These are phyloP conservation scores for Lentinula novae-zelandiae DNA, from an alignment of 1,284 basidiomycete species.

Conservation along the genomic window DNA sequence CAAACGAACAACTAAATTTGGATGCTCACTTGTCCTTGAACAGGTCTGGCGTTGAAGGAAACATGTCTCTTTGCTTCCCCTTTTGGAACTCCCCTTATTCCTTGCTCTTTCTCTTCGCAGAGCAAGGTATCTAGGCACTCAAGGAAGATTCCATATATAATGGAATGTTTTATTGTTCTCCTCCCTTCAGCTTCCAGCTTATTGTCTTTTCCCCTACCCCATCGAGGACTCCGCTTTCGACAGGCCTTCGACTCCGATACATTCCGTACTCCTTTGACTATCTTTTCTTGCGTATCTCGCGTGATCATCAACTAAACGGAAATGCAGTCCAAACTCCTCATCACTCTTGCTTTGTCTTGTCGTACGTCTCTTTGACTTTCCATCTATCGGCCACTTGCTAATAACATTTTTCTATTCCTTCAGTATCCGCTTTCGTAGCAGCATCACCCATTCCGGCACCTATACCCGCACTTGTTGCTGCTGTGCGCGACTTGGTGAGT, in stretches of 20 bases:
- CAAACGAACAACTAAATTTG: slow-evolving; percentile 2
- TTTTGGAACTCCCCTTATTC: slow-evolving; percentile 10
- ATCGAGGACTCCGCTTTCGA: not conserved
- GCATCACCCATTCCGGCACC: slow-evolving; percentile 4
- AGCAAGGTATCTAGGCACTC: not conserved
- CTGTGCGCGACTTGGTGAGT: not conserved
- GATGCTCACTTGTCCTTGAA: not conserved
- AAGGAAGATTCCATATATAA: slow-evolving; percentile 5
- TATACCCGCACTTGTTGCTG: not conserved
- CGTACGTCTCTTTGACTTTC: not conserved
- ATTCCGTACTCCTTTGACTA: not conserved
- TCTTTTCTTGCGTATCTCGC: not conserved
- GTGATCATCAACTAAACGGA: not conserved
- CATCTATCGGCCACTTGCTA: not conserved
- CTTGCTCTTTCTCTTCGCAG: not conserved
- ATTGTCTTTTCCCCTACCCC: slow-evolving; percentile 6
- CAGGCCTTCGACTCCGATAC: not conserved
- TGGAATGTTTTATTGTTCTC: slow-evolving; percentile 5
- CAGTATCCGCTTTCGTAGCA: slow-evolving; percentile 10
- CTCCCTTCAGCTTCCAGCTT: not conserved
- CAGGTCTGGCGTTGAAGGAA: not conserved
- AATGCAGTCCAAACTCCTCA: slow-evolving; percentile 10
- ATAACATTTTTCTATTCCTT: not conserved
- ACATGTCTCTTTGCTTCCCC: not conserved
- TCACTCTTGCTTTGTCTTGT: slow-evolving; percentile 5